phyloP scores from a whole-genome alignment of 1,284 basidiomycete genomes.

The Leccinum subspadiceum region DNA sequence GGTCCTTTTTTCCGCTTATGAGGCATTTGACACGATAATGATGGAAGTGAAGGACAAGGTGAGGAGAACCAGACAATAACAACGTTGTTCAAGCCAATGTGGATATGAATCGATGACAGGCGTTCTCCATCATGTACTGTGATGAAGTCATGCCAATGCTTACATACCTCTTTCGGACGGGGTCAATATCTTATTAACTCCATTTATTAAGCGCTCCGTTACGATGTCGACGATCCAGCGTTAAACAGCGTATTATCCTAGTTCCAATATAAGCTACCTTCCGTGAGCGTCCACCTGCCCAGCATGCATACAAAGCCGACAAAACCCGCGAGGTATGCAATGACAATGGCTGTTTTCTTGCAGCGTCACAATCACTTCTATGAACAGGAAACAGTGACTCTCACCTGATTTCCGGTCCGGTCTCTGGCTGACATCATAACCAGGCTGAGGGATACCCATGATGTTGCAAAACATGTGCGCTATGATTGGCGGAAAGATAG shows the following conservation, averaged over 20 bases:
- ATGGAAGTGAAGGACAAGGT: conserved; percentile 5
- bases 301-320: conserved; percentile 37
- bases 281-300: conserved; percentile 36
- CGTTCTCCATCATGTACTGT: neutral
- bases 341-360: conserved; percentile 40
- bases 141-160: neutral
- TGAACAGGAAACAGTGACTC: conserved; percentile 14
- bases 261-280: conserved; percentile 39
- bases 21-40: conserved; percentile 47
- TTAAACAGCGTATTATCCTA: conserved; percentile 10
- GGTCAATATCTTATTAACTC: conserved; percentile 3
- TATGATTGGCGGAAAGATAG: conserved; percentile 58
- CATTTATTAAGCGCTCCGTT: neutral
- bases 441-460: conserved; percentile 80
- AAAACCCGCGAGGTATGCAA: conserved; percentile 50
- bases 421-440: conserved; percentile 35
- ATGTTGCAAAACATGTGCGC: conserved; percentile 92
- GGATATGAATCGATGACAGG: neutral
- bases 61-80: conserved; percentile 5
- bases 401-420: conserved; percentile 39
- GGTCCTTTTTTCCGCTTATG: conserved; percentile 62
- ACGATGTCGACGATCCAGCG: conserved; percentile 14
- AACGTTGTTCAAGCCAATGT: conserved; percentile 14
- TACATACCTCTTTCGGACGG: neutral
- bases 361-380: conserved; percentile 8